Base-by-base conservation (phyloP, 768 basidiomycete genomes). In the Leccinum uliginosum region DNA sequence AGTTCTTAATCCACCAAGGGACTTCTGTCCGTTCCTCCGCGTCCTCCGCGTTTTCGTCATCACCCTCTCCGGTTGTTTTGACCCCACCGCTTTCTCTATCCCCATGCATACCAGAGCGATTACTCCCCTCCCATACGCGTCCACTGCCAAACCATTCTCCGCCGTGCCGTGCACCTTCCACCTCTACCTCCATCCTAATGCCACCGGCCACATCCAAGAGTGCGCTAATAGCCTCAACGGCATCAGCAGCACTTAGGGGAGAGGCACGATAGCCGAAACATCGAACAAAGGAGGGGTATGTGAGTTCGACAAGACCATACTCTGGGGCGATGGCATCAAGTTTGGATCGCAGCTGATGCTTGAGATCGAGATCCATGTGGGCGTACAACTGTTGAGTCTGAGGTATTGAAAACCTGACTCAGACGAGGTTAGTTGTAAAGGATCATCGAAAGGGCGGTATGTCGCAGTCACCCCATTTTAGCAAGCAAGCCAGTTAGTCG, bases 301-400 rank as follows among this genome's bases (percentile, higher is more conserved):
- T 81, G 34, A 98, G 83, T 66, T 99, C 96, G 55, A 95, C 80
- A 8, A 99, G 85, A 21, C 93, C 95, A 65, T 98, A 96, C 70
- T 97, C 93, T 0, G 96, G 95, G 2, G 93, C 93, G 53, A 97
- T 88, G 45, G 86, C 83, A 53, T 92, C 87, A 4, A 99, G 82
- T 68, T 95, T 93, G 51, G 82, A 78, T 32, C 87, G 81, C 12
- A 99, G 78, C 15, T 81, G 78, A 48, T 82, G 80, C 72, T 97
- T 98, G 59, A 98, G 81, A 66, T 93, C 91, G 76, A 92, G 89
- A 69, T 97, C 93, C 97, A 99, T 99, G 68, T 98, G 94, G 0
- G 88, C 75, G 67, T 93, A 96, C 3, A 89, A 81, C 65, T 99
- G 95, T 63, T 97, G 94, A 15, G 93, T 95, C 71, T 99, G 95